Percentiles rank a stretch among this genome's conserved stretches.
phyloP scores from a whole-genome alignment of 306 rosid species.

The Luffa acutangula region DNA sequence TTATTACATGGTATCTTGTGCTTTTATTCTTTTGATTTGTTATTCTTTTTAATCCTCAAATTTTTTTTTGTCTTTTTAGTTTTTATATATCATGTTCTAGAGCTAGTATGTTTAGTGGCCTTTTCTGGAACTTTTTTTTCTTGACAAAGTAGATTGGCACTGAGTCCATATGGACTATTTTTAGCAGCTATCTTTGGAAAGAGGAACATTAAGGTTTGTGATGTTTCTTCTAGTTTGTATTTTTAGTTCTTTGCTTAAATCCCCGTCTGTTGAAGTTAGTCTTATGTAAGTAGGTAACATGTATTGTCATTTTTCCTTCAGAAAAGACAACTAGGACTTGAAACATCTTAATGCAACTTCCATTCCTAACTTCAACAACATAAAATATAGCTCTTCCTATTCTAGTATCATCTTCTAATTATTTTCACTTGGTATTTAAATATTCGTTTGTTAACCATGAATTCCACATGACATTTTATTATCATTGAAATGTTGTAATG shows the following conservation, averaged over 20 bases:
- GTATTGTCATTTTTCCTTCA: too few relatives aligned
- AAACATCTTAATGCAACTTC: too few relatives aligned
- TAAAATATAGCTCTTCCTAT: too few relatives aligned
- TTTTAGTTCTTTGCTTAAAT: slow-evolving; percentile 11
- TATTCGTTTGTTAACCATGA: too few relatives aligned
- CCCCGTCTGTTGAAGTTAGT: not conserved
- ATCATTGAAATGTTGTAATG: too few relatives aligned
- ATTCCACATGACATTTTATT: too few relatives aligned
- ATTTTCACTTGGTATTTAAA: too few relatives aligned
- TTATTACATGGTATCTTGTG: not conserved
- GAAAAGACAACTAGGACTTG: too few relatives aligned
- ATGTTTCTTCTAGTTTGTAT: slow-evolving; percentile 6
- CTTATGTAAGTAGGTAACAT: too few relatives aligned
- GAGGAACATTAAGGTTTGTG: slow-evolving; percentile 77
- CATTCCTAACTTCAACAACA: too few relatives aligned
- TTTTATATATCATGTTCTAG: not conserved
- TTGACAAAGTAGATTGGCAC: slow-evolving; percentile 78
- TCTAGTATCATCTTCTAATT: too few relatives aligned
- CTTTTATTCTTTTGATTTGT: not conserved
- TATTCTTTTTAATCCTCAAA: not conserved
- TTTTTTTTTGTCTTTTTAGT: not conserved
- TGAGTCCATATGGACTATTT: slow-evolving; percentile 94
- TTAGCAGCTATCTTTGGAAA: slow-evolving; percentile 80
- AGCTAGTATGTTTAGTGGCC: not conserved
- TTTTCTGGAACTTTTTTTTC: slow-evolving; percentile 8